Conservation (phyloP, 75 land plant species). For the Pinus albicaulis region DNA sequence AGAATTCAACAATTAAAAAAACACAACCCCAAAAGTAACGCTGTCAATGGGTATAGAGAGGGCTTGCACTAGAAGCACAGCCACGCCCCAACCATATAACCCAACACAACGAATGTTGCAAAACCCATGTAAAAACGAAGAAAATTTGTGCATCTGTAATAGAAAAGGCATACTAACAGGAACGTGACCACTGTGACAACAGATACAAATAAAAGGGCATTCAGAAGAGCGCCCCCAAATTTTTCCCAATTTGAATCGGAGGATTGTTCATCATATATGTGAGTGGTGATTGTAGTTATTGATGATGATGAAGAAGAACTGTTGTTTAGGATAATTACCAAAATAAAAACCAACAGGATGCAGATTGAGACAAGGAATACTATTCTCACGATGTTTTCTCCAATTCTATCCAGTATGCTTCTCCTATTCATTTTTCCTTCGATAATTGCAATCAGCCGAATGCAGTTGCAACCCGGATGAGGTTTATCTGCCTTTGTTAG, state of each 20-base stretch:
- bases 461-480: no score
- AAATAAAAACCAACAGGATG: conserved; percentile 81
- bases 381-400: conserved; percentile 77
- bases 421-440: not conserved
- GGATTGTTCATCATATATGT: conserved; percentile 53
- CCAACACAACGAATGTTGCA: conserved; percentile 66
- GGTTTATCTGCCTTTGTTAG: no score
- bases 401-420: conserved; percentile 50
- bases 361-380: conserved; percentile 79
- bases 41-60: no score
- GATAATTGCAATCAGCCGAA: no score
- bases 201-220: conserved; percentile 72
- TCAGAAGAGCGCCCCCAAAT: conserved; percentile 72
- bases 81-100: no score
- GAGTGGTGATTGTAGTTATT: conserved; percentile 41
- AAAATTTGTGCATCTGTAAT: conserved; percentile 68
- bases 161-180: conserved; percentile 78
- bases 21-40: no score
- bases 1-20: no score
- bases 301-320: conserved; percentile 21
- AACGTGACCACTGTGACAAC: conserved; percentile 80
- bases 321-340: conserved; percentile 44
- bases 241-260: conserved; percentile 70
- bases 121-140: conserved; percentile 79
- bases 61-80: no score